Evolutionary conservation across 768 basidiomycete genomes (phyloP).

Genomic region (Lactarius sanguifluus): DNA sequence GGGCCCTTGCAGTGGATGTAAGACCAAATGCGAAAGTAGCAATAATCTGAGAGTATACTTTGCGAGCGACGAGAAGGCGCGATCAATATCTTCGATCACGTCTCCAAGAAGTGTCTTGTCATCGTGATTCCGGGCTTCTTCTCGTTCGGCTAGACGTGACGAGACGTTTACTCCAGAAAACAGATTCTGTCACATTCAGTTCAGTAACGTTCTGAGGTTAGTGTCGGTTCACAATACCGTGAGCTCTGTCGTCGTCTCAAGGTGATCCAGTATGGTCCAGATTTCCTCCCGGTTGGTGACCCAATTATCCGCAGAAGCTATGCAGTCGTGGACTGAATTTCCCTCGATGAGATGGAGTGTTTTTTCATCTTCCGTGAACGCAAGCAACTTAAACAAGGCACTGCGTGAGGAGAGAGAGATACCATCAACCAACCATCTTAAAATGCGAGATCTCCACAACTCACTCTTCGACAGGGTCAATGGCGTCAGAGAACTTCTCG

Average conservation of each 20-base stretch:
- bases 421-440: neutral
- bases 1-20: slow-evolving; percentile 8
- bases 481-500: slow-evolving; percentile 27
- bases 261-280: slow-evolving; percentile 3
- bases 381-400: slow-evolving; percentile 16
- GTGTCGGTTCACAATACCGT: neutral
- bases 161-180: slow-evolving; percentile 6
- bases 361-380: slow-evolving; percentile 23
- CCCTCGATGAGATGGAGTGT: slow-evolving; percentile 8
- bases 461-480: slow-evolving; percentile 32
- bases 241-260: slow-evolving; percentile 17
- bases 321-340: slow-evolving; percentile 16
- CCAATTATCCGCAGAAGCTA: slow-evolving; percentile 18
- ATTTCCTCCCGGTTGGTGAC: slow-evolving; percentile 20
- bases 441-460: neutral
- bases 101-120: slow-evolving; percentile 18
- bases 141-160: slow-evolving; percentile 7
- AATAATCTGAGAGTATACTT: slow-evolving; percentile 6
- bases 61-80: neutral
- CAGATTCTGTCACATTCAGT: slow-evolving; percentile 1
- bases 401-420: neutral
- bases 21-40: neutral
- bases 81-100: slow-evolving; percentile 11
- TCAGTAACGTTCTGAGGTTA: neutral
- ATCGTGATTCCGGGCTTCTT: slow-evolving; percentile 12